Percentiles rank a stretch among this genome's conserved stretches.
Conservation (phyloP, 2,329 filamentous ascomycete species). For the Xylariaceae sp. region DNA sequence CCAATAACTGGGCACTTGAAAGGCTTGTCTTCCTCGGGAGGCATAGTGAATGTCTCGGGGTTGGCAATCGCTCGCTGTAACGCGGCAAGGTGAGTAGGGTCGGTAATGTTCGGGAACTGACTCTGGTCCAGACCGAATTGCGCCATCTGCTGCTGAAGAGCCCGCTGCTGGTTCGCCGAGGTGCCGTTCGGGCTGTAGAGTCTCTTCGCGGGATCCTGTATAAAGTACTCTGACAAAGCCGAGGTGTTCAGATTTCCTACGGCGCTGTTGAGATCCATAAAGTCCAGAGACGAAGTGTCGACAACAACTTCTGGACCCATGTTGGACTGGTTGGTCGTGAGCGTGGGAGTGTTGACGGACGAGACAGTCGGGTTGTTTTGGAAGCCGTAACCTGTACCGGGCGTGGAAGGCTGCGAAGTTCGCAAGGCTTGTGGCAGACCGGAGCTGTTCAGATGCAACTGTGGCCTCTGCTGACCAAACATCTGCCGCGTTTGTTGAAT, state of each 20-base stretch:
- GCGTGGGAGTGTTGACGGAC: conserved; percentile 89
- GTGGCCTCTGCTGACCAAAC: conserved; percentile 62
- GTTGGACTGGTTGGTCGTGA: conserved; percentile 64
- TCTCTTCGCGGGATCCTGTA: conserved; percentile 92
- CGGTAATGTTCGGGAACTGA: conserved; percentile 71
- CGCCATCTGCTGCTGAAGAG: conserved; percentile 62
- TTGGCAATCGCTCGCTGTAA: conserved; percentile 43
- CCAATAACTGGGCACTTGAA: conserved; percentile 98
- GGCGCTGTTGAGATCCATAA: conserved; percentile 54
- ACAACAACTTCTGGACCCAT: conserved; percentile 63
- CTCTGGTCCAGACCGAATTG: conserved; percentile 70
- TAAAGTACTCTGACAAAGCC: conserved; percentile 54
- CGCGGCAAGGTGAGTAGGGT: conserved; percentile 56
- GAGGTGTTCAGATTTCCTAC: conserved; percentile 48
- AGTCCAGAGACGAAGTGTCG: conserved; percentile 63
- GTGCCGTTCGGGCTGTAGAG: conserved; percentile 81
- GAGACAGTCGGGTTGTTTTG: conserved; percentile 95
- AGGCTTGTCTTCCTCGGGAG: conserved; percentile 89
- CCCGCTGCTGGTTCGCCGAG: conserved; percentile 53
- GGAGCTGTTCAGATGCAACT: conserved; percentile 75
- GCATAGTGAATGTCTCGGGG: conserved; percentile 56
- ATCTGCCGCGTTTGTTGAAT: conserved; percentile 66
- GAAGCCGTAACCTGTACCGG: conserved; percentile 70
- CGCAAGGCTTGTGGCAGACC: conserved; percentile 72
- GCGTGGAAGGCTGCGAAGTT: conserved; percentile 80